A percentile compares a stretch with the other conserved stretches of the same genome.
Conservation (phyloP, 176 grass and related monocot genomes). For the Triticum dicoccoides region DNA sequence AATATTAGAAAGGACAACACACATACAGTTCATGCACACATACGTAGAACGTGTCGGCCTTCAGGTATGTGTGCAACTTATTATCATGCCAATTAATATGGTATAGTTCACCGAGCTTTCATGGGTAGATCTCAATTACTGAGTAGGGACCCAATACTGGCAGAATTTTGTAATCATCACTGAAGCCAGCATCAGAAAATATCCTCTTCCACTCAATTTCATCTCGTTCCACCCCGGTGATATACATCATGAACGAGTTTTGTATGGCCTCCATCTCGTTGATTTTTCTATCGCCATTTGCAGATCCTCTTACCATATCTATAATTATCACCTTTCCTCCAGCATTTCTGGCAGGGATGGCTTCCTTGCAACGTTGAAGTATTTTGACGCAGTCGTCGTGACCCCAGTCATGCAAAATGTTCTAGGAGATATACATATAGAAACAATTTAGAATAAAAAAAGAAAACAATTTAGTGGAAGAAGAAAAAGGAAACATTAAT, state of each 20-base stretch:
- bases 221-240: background rate
- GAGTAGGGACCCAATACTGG: background rate
- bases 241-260: background rate
- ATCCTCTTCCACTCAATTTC: background rate
- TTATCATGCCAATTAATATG: background rate
- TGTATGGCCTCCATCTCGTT: background rate
- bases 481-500: too few relatives aligned
- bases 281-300: background rate
- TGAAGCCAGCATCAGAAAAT: background rate
- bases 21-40: too few relatives aligned
- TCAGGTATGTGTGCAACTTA: background rate
- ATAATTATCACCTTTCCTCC: constrained; percentile 47
- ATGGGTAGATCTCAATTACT: constrained; percentile 6
- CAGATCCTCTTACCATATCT: constrained; percentile 29
- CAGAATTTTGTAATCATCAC: background rate
- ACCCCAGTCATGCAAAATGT: constrained; percentile 42
- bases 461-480: too few relatives aligned
- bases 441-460: too few relatives aligned
- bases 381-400: constrained; percentile 38
- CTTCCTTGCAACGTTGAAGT: constrained; percentile 40
- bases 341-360: constrained; percentile 26
- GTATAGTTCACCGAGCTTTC: background rate
- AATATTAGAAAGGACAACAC: too few relatives aligned
- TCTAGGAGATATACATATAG: background rate
- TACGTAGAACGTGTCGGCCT: too few relatives aligned